Evolutionary conservation across 202 grass and related monocot genomes (phyloP).

Genomic region (Carex arenaria): DNA sequence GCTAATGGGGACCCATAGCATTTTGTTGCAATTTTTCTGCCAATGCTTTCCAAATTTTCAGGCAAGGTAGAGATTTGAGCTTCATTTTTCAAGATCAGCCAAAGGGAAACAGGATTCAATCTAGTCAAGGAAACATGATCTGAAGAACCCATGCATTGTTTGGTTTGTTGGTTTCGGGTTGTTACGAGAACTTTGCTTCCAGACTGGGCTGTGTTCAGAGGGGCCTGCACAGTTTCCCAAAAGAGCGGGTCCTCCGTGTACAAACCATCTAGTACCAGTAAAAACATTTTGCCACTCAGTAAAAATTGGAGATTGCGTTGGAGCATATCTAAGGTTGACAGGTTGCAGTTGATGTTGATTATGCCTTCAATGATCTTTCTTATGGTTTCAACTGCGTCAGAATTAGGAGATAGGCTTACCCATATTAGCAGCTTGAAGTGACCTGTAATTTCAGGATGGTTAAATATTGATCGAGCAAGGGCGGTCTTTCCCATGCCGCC

Average conservation of each 20-base stretch:
- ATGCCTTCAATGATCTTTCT: constrained; percentile 24
- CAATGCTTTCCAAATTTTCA: constrained; percentile 22
- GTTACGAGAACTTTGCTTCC: too few relatives aligned
- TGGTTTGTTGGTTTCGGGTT: too few relatives aligned
- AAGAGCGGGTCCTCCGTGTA: too few relatives aligned
- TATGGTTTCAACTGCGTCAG: constrained; percentile 5
- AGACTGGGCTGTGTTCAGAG: too few relatives aligned
- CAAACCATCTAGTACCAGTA: too few relatives aligned
- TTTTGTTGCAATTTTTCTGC: constrained; percentile 12
- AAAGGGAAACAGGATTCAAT: too few relatives aligned
- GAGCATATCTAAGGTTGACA: constrained; percentile 16
- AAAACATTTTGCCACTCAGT: background rate
- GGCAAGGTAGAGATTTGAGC: background rate
- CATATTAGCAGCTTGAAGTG: constrained; percentile 21
- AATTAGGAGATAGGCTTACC: constrained; percentile 13
- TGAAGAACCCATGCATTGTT: too few relatives aligned
- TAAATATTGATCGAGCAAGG: constrained; percentile 23
- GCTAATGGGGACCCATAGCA: constrained; percentile 28
- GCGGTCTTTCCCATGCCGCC: constrained; percentile 33
- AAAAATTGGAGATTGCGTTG: background rate
- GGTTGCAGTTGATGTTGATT: background rate
- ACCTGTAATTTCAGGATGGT: background rate
- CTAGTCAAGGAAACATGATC: too few relatives aligned
- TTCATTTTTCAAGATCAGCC: too few relatives aligned
- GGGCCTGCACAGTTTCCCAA: too few relatives aligned